Evolutionary conservation across 352 stramenopile genomes (phyloP).

Genomic region (Phytophthora rubi): DNA sequence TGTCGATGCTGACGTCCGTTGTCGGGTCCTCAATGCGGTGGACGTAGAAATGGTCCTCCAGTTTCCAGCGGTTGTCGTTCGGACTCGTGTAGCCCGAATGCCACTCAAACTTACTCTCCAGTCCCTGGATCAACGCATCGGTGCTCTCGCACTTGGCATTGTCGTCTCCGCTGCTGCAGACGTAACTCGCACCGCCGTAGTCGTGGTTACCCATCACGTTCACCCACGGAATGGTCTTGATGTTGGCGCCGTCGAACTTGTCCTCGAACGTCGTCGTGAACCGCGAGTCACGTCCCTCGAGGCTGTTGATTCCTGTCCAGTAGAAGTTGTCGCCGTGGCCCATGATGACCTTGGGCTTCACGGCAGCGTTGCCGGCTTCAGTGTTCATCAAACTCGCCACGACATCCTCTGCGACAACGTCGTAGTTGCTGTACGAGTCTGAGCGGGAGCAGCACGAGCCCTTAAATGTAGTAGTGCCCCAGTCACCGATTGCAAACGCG

Average conservation of each 20-base stretch:
- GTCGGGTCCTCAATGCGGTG: not conserved
- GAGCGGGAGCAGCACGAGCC: constrained; percentile 29
- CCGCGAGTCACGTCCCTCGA: constrained; percentile 9
- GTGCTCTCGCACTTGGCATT: constrained; percentile 18
- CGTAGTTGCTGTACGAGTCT: constrained; percentile 20
- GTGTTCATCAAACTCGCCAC: constrained; percentile 30
- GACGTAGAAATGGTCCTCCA: constrained; percentile 4
- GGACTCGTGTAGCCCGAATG: constrained; percentile 7
- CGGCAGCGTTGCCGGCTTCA: constrained; percentile 9
- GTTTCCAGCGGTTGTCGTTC: not conserved
- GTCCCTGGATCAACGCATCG: constrained; percentile 10
- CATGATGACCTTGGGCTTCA: constrained; percentile 26
- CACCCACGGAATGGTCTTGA: constrained; percentile 19
- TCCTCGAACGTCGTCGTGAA: constrained; percentile 28
- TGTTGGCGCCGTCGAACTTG: constrained; percentile 15
- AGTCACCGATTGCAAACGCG: constrained; percentile 28
- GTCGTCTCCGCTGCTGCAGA: constrained; percentile 20
- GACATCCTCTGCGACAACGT: constrained; percentile 21
- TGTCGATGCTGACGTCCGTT: not conserved
- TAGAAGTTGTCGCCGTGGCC: constrained; percentile 25
- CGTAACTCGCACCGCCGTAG: constrained; percentile 21
- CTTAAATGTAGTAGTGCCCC: constrained; percentile 19
- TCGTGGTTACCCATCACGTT: constrained; percentile 29
- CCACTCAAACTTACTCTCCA: constrained; percentile 28
- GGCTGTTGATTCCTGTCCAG: constrained; percentile 27